A percentile compares a stretch with the other conserved stretches of the same genome.
These are phyloP conservation scores for Tetrastigma voinierianum DNA, from an alignment of 164 flowering plant species.

Conservation along the genomic window DNA sequence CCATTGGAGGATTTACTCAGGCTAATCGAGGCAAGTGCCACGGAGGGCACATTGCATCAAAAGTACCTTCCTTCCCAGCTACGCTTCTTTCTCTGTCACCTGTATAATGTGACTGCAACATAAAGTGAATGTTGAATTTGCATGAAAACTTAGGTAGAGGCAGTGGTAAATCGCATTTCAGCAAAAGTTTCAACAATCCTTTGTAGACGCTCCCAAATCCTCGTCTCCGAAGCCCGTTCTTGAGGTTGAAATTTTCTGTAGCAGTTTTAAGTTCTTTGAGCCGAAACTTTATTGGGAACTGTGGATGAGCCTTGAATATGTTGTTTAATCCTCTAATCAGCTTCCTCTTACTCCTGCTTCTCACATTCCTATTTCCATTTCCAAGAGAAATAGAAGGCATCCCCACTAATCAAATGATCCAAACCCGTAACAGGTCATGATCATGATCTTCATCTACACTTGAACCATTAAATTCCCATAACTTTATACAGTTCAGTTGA, in stretches of 20 bases:
- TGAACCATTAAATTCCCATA: slow-evolving; percentile 42
- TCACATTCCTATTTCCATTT: neutral
- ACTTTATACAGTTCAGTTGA: slow-evolving; percentile 40
- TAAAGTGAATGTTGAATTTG: neutral
- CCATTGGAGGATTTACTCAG: too few species aligned
- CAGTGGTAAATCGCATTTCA: too few species aligned
- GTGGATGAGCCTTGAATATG: slow-evolving; percentile 27
- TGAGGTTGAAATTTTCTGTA: slow-evolving; percentile 45
- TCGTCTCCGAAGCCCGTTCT: slow-evolving; percentile 58
- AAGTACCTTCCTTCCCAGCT: too few species aligned
- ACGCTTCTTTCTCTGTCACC: too few species aligned
- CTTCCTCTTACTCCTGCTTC: neutral
- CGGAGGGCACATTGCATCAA: too few species aligned
- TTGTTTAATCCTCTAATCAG: slow-evolving; percentile 24
- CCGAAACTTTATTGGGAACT: slow-evolving; percentile 41
- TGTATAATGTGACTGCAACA: neutral
- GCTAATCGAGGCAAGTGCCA: too few species aligned
- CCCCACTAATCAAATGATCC: slow-evolving; percentile 21
- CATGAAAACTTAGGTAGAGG: neutral
- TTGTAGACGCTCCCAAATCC: slow-evolving; percentile 69
- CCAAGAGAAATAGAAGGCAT: neutral
- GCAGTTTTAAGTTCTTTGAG: slow-evolving; percentile 47
- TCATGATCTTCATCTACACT: slow-evolving; percentile 10
- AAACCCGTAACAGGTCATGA: slow-evolving; percentile 21
- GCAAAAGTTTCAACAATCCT: slow-evolving; percentile 33